A percentile compares a stretch with the other conserved stretches of the same genome.
Conservation (phyloP, 2,329 filamentous ascomycete genomes). For the Periconia digitata region DNA sequence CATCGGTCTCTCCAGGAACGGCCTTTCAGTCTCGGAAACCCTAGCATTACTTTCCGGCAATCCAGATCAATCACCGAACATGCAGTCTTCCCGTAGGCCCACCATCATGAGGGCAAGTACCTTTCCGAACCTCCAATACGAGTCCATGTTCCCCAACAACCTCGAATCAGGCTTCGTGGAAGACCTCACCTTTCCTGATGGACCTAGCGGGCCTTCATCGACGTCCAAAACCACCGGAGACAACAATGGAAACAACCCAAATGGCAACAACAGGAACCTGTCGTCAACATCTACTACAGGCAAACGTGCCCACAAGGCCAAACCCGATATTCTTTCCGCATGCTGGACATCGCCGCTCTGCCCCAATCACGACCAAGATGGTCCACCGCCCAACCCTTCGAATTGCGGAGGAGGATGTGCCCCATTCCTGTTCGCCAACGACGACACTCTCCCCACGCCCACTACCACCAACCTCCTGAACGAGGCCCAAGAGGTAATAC, state of each 20-base stretch:
- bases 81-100: conserved; percentile 27
- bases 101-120: conserved; percentile 31
- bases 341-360: conserved; percentile 47
- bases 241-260: conserved; percentile 11
- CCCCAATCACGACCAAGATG: conserved; percentile 43
- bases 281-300: conserved; percentile 16
- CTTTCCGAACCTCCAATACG: conserved; percentile 37
- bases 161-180: conserved; percentile 38
- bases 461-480: conserved; percentile 30
- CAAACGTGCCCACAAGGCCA: conserved; percentile 38
- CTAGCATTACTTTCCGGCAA: conserved; percentile 19
- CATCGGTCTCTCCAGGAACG: conserved; percentile 15
- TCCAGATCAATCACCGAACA: conserved; percentile 26
- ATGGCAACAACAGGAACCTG: conserved; percentile 20
- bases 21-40: conserved; percentile 25
- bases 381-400: conserved; percentile 43
- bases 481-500: conserved; percentile 33
- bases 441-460: conserved; percentile 33
- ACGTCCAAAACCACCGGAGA: conserved; percentile 11
- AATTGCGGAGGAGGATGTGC: conserved; percentile 44
- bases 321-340: conserved; percentile 42
- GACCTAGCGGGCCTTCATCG: conserved; percentile 27
- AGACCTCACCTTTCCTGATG: conserved; percentile 41
- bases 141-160: conserved; percentile 41
- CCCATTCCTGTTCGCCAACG: conserved; percentile 42